These are phyloP conservation scores for Lenzites betulinus DNA, from an alignment of 768 basidiomycete genomes.

Conservation along the genomic window DNA sequence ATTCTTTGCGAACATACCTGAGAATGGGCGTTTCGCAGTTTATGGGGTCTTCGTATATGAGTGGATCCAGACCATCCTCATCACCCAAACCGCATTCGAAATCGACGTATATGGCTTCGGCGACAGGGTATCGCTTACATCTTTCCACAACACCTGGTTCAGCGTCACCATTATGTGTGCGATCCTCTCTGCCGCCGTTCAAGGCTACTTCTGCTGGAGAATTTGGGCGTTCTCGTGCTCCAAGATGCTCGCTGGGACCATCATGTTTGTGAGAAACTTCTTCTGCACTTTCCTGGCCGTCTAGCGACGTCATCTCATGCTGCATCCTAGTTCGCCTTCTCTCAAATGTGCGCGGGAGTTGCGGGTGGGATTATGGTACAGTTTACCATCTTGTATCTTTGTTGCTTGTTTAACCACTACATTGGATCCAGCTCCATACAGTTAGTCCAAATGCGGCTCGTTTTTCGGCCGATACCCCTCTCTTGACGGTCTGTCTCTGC, in stretches of 20 bases:
- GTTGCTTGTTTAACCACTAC: neutral
- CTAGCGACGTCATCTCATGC: neutral
- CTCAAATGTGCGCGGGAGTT: neutral
- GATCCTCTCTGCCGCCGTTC: slow-evolving; percentile 10
- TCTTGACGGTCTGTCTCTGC: neutral
- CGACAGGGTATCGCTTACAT: neutral
- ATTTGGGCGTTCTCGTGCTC: slow-evolving; percentile 8
- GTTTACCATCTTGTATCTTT: neutral
- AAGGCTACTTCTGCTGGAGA: slow-evolving; percentile 15
- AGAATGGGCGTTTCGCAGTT: neutral
- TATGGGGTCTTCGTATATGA: neutral
- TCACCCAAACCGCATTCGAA: neutral
- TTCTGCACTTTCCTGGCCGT: neutral
- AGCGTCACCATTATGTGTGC: slow-evolving; percentile 18
- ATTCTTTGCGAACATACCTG: too few species aligned
- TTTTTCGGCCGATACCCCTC: neutral
- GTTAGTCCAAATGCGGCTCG: neutral
- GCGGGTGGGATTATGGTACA: neutral
- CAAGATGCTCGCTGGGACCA: neutral
- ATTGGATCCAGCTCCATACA: neutral
- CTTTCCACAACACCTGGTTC: slow-evolving; percentile 10
- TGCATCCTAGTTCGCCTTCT: slow-evolving; percentile 1
- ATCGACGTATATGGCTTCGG: neutral
- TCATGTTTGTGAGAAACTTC: neutral
- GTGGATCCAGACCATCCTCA: neutral